phyloP scores from a whole-genome alignment of 192 early-diverging fungal species.

The Linnemannia hyalina region DNA sequence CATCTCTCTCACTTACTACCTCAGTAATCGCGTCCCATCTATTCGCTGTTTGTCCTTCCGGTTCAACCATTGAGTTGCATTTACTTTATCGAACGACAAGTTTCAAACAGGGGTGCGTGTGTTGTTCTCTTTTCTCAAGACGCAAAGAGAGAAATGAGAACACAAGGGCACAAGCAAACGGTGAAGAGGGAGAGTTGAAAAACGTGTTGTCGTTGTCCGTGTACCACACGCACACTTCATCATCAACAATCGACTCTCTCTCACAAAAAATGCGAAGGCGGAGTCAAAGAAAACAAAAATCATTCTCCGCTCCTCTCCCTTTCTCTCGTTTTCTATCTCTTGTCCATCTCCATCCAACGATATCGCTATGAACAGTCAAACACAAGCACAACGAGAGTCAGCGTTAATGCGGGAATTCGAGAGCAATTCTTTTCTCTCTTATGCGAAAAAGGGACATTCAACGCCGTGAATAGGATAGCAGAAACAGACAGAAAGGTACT shows the following conservation, averaged over 20 bases:
- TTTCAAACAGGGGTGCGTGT: neutral
- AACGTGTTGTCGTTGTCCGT: conserved; percentile 2
- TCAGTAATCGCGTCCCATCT: neutral
- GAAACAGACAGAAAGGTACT: neutral
- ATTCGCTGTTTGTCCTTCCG: neutral
- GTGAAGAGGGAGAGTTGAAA: neutral
- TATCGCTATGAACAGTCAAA: neutral
- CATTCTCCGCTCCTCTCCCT: neutral
- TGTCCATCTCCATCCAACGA: neutral
- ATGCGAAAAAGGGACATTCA: neutral
- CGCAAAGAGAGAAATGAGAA: neutral
- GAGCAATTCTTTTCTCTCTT: neutral
- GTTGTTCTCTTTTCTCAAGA: neutral
- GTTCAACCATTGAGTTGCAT: neutral
- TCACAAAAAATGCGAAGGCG: neutral
- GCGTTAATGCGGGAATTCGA: neutral
- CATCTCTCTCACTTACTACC: neutral
- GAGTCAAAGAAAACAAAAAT: neutral
- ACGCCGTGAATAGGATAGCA: neutral
- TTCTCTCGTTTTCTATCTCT: neutral
- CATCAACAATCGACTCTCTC: neutral
- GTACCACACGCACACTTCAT: neutral
- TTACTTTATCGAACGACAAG: neutral
- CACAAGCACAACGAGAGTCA: neutral
- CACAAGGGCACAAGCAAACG: neutral